These are phyloP conservation scores for Malus hybrid DNA, from an alignment of 331 rosid genomes.

Conservation along the genomic window DNA sequence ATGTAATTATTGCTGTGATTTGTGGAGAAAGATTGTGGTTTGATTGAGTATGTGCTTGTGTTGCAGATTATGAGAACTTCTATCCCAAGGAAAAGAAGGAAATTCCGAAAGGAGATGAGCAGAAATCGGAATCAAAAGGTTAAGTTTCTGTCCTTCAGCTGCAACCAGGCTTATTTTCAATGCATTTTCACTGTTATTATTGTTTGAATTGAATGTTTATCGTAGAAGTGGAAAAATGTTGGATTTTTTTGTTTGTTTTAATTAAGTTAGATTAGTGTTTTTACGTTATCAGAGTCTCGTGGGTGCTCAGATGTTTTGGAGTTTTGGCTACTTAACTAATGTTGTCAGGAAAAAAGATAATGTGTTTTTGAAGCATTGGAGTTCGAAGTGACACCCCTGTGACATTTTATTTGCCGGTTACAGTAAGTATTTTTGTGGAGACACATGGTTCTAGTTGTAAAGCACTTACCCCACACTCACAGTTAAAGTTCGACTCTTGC, in stretches of 20 bases:
- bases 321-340: neutral
- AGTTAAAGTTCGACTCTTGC: neutral
- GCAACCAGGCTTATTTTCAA: neutral
- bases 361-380: neutral
- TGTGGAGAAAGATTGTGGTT: neutral
- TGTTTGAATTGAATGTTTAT: slow-evolving; percentile 8
- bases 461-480: neutral
- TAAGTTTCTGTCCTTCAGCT: neutral
- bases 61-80: slow-evolving; percentile 70
- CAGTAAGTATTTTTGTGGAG: neutral
- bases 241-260: neutral
- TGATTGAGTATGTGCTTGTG: neutral
- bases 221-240: neutral
- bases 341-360: neutral
- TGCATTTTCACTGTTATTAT: neutral
- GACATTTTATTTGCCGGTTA: neutral
- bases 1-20: neutral
- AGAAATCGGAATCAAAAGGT: slow-evolving; percentile 82
- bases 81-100: slow-evolving; percentile 84
- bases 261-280: neutral
- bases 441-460: neutral
- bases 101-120: slow-evolving; percentile 53
- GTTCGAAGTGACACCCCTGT: neutral
- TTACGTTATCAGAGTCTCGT: neutral
- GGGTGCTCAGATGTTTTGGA: neutral